Base-by-base conservation (phyloP, 768 basidiomycete genomes). In the Hericium alpestre region DNA sequence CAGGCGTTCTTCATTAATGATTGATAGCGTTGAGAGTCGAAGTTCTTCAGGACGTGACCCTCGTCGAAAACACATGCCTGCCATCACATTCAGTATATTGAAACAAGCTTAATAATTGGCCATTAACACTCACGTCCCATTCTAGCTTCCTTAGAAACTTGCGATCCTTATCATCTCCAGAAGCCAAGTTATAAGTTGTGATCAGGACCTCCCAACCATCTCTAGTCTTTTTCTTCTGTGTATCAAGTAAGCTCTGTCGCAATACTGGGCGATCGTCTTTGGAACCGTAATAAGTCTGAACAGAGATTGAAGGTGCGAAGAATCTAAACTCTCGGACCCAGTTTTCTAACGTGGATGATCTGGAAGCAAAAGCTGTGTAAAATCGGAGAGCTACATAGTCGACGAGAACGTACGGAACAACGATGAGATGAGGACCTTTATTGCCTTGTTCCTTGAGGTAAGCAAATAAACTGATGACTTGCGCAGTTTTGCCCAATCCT, bases 401-500 rank as follows among this genome's bases (percentile, higher is more conserved):
- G 25, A 2, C 27, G 11, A 41, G 51, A 38, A 82, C 93, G 63
- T 72, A 97, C 86, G 96, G 96, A 10, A 99, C 96, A 63, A 98
- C 83, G 53, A 99, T 79, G 27, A 98, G 82, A 72, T 97, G 93
- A 13, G 94, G 93, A 0, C 93, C 95, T 55, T 76, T 77, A 54
- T 76, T 79, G 16, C 87, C 88, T 51, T 74, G 78, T 64, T 92
- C 89, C 67, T 89, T 90, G 53, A 98, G 76, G 64, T 89, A 79
- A 3, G 94, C 90, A 59, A 98, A 81, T 74, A 99, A 96, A 55
- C 93, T 89, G 69, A 99, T 99, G 55, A 99, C 96, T 73, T 99
- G 96, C 40, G 95, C 89, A 2, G 96, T 99, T 77, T 99, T 99
- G 25, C 96, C 96, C 61, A 99, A 84, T 65, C 95, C 95, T 96